Evolutionary conservation across 2,329 filamentous ascomycete genomes (phyloP).

Genomic region (Hymenoscyphus scutula): DNA sequence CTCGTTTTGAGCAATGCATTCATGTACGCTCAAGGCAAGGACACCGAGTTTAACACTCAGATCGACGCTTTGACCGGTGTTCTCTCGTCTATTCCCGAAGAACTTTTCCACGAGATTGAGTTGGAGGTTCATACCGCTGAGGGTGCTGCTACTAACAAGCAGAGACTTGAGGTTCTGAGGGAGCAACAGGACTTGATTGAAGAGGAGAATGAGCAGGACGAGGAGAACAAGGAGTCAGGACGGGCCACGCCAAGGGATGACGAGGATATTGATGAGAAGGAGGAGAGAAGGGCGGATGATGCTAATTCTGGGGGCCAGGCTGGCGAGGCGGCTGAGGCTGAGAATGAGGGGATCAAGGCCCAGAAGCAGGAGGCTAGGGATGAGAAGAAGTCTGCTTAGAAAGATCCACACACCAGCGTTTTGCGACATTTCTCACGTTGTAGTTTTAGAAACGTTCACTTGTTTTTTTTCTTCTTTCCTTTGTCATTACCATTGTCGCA

Average conservation of each 20-base stretch:
- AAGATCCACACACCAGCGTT: background rate
- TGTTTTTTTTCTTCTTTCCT: background rate
- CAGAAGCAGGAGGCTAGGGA: slow-evolving; percentile 38
- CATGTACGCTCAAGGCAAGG: slow-evolving; percentile 86
- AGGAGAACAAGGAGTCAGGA: slow-evolving; percentile 73
- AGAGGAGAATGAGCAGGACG: slow-evolving; percentile 91
- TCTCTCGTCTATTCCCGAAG: slow-evolving; percentile 90
- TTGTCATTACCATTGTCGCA: background rate
- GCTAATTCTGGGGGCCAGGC: slow-evolving; percentile 48
- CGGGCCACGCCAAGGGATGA: slow-evolving; percentile 77
- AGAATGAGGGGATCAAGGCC: slow-evolving; percentile 49
- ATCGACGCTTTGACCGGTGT: slow-evolving; percentile 92
- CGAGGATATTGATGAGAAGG: slow-evolving; percentile 93
- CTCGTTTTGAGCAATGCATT: slow-evolving; percentile 96
- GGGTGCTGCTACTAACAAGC: slow-evolving; percentile 97
- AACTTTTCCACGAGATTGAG: slow-evolving; percentile 99
- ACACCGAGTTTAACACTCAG: slow-evolving; percentile 79
- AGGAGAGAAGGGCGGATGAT: slow-evolving; percentile 61
- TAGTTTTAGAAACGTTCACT: background rate
- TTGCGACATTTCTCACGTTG: background rate
- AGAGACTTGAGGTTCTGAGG: slow-evolving; percentile 95
- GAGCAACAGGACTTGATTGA: slow-evolving; percentile 98
- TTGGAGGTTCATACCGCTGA: slow-evolving; percentile 96
- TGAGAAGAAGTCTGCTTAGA: slow-evolving; percentile 4
- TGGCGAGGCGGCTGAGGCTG: slow-evolving; percentile 54